phyloP scores from a whole-genome alignment of 768 basidiomycete genomes.

The Gymnopilus dilepis region DNA sequence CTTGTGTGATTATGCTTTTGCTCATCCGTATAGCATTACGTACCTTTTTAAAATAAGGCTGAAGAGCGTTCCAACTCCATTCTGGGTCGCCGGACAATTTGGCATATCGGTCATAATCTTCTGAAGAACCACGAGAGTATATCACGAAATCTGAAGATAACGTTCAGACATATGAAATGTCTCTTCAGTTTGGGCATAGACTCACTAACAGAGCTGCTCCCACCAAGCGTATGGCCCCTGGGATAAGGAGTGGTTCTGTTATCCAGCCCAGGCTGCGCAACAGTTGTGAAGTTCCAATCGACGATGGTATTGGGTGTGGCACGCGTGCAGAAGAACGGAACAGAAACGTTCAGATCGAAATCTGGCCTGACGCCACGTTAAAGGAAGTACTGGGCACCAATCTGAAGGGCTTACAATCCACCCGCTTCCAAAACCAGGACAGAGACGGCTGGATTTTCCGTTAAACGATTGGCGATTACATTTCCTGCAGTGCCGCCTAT shows the following conservation, averaged over 20 bases:
- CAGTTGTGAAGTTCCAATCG: conserved; percentile 37
- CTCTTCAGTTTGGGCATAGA: conserved; percentile 21
- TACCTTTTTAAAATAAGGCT: conserved; percentile 36
- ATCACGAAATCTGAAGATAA: conserved; percentile 28
- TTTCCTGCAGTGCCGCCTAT: conserved; percentile 58
- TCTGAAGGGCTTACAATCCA: conserved; percentile 42
- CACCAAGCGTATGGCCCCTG: conserved; percentile 34
- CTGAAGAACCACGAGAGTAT: conserved; percentile 38
- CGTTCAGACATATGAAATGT: background rate
- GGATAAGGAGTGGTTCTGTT: conserved; percentile 27
- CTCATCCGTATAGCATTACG: no score
- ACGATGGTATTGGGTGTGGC: conserved; percentile 20
- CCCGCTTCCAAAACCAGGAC: conserved; percentile 63
- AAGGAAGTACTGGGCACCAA: background rate
- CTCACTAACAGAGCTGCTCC: conserved; percentile 35
- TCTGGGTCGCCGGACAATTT: conserved; percentile 47
- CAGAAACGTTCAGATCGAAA: conserved; percentile 16
- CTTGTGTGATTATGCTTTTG: no score
- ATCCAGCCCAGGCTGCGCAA: conserved; percentile 29
- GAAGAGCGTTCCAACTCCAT: conserved; percentile 47
- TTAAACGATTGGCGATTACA: conserved; percentile 56
- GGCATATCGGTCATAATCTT: conserved; percentile 62
- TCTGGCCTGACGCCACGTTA: conserved; percentile 13
- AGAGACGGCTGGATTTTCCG: conserved; percentile 50
- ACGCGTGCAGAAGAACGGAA: conserved; percentile 21